Percentiles rank a stretch among this genome's conserved stretches.
phyloP scores from a whole-genome alignment of 495 filamentous ascomycete genomes.

The Xylaria curta region DNA sequence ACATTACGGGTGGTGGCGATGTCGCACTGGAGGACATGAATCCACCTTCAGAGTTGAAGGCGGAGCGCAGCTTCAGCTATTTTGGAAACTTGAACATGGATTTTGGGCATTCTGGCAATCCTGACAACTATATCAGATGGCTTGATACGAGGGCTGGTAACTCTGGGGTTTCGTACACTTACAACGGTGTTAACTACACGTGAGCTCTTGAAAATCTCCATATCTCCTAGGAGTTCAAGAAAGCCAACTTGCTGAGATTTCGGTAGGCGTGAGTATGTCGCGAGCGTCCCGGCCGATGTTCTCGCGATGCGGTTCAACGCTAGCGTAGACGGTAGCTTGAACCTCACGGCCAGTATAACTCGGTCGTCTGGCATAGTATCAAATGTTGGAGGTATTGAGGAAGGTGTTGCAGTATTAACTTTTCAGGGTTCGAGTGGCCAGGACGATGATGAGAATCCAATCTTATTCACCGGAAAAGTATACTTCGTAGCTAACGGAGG shows the following conservation, averaged over 20 bases:
- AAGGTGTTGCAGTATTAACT: constrained; percentile 32
- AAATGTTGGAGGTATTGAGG: not conserved
- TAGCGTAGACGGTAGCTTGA: constrained; percentile 34
- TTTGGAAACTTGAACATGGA: constrained; percentile 54
- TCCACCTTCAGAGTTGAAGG: constrained; percentile 46
- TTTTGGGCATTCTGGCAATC: constrained; percentile 45
- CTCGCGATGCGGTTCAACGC: constrained; percentile 43
- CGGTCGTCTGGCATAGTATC: constrained; percentile 21
- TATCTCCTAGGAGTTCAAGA: not conserved
- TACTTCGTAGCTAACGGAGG: constrained; percentile 36
- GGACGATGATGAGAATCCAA: constrained; percentile 40
- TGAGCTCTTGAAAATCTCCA: not conserved
- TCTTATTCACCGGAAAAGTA: constrained; percentile 41
- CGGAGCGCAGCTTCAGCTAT: constrained; percentile 54
- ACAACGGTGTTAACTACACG: constrained; percentile 20
- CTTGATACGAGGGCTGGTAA: constrained; percentile 40
- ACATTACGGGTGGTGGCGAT: constrained; percentile 50
- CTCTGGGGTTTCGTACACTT: constrained; percentile 24
- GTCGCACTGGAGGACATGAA: constrained; percentile 48
- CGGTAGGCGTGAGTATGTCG: constrained; percentile 39
- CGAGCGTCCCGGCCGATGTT: constrained; percentile 48
- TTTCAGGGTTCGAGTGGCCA: constrained; percentile 49
- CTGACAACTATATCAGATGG: constrained; percentile 48
- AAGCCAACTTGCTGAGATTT: not conserved
- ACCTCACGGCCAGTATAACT: constrained; percentile 24